Conservation (phyloP, 192 early-diverging fungal species). For the Coemansia aciculifera region DNA sequence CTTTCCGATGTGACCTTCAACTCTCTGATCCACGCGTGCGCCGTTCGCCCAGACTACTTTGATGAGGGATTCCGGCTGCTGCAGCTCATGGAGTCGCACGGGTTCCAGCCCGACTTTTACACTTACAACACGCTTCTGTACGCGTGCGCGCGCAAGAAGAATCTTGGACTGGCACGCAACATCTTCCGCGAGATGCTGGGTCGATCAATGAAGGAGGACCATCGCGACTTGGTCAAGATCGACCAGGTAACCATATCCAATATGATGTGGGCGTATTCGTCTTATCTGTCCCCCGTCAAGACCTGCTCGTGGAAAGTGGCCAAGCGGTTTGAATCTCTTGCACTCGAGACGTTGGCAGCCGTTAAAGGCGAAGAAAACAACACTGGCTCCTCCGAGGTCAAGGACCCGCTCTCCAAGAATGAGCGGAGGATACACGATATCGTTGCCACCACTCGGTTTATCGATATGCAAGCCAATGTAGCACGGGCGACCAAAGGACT, state of each 20-base stretch:
- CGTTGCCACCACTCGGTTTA: constrained; percentile 16
- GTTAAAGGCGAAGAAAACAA: constrained; percentile 19
- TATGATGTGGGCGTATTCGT: constrained; percentile 69
- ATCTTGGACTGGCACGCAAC: constrained; percentile 69
- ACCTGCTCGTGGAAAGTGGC: constrained; percentile 44
- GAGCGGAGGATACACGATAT: constrained; percentile 12
- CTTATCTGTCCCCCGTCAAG: constrained; percentile 43
- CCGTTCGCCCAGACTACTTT: constrained; percentile 78
- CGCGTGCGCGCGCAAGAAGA: constrained; percentile 70
- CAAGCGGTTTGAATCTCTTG: constrained; percentile 32
- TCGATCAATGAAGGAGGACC: constrained; percentile 42
- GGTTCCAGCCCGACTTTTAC: constrained; percentile 75
- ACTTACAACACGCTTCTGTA: constrained; percentile 84
- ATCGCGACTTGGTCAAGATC: constrained; percentile 53
- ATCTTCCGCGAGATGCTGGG: constrained; percentile 64
- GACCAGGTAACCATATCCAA: constrained; percentile 66
- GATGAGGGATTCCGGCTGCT: constrained; percentile 76
- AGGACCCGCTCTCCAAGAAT: constrained; percentile 11
- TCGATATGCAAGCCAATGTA: constrained; percentile 29
- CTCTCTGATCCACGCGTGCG: constrained; percentile 82
- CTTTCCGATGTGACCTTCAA: constrained; percentile 88
- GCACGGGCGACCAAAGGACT: constrained; percentile 30
- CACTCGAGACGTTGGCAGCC: constrained; percentile 35
- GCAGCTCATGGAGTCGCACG: constrained; percentile 79
- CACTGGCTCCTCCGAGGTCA: background rate